These are phyloP conservation scores for Chenopodium album DNA, from an alignment of 148 eudicot species.

Conservation along the genomic window DNA sequence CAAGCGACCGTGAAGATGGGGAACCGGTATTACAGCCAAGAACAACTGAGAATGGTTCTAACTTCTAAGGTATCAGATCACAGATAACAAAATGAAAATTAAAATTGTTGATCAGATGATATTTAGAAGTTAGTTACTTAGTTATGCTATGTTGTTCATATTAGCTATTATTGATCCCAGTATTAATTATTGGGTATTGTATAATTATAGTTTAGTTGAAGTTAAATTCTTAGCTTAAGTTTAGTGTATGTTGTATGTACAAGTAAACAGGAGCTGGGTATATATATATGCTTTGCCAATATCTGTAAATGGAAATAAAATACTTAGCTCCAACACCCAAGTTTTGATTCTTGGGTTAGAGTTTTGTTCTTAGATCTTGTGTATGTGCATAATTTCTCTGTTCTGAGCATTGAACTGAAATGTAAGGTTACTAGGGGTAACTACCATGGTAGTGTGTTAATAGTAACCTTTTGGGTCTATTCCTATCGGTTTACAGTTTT, in stretches of 20 bases:
- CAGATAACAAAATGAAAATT: constrained; percentile 11
- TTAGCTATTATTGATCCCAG: background rate
- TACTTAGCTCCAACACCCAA: constrained; percentile 13
- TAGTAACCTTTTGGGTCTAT: too few relatives aligned
- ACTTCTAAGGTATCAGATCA: constrained; percentile 49
- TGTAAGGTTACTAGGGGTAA: background rate
- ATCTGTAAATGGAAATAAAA: constrained; percentile 14
- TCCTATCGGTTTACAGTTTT: too few relatives aligned
- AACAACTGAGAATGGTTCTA: constrained; percentile 59
- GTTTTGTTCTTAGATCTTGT: background rate
- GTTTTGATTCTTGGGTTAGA: background rate
- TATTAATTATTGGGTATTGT: background rate
- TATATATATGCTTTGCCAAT: background rate
- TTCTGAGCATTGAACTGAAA: too few relatives aligned
- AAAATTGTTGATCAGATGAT: background rate
- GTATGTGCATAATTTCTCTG: background rate
- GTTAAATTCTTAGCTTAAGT: background rate
- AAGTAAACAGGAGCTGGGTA: constrained; percentile 11
- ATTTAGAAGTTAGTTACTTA: background rate
- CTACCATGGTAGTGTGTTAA: too few relatives aligned
- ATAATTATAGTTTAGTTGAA: constrained; percentile 2
- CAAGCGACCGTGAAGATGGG: constrained; percentile 85
- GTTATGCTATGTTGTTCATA: constrained; percentile 5
- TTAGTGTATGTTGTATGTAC: background rate
- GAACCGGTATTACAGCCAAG: constrained; percentile 57